Conservation (phyloP, 2,329 filamentous ascomycete species). For the Aspergillus arachidicola region DNA sequence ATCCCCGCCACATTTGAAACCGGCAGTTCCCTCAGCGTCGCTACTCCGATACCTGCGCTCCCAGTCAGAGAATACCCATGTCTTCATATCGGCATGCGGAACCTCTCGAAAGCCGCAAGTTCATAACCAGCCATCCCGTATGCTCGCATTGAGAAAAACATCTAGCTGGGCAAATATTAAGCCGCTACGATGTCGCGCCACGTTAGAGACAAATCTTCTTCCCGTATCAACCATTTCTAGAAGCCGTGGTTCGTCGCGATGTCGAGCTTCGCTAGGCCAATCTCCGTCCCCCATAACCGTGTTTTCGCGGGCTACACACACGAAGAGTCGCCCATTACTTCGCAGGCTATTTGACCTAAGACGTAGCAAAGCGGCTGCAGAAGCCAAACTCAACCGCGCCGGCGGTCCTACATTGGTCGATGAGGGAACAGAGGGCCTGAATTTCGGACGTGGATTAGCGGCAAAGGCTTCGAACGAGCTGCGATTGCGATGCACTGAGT, state of each 20-base stretch:
- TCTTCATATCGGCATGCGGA: slow-evolving; percentile 46
- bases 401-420: slow-evolving; percentile 62
- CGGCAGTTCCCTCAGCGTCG: slow-evolving; percentile 53
- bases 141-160: slow-evolving; percentile 20
- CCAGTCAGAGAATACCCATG: slow-evolving; percentile 64
- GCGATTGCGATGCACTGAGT: slow-evolving; percentile 88
- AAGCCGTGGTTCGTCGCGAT: slow-evolving; percentile 14
- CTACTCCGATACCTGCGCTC: slow-evolving; percentile 73
- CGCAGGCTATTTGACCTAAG: slow-evolving; percentile 41
- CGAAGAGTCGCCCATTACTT: slow-evolving; percentile 37
- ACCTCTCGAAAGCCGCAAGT: slow-evolving; percentile 16
- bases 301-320: slow-evolving; percentile 33
- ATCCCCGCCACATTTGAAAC: slow-evolving; percentile 36
- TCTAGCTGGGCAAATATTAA: slow-evolving; percentile 26
- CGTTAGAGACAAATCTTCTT: slow-evolving; percentile 36
- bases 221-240: slow-evolving; percentile 20
- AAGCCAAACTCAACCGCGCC: slow-evolving; percentile 54
- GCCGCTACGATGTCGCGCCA: slow-evolving; percentile 23
- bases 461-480: slow-evolving; percentile 81
- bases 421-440: slow-evolving; percentile 64
- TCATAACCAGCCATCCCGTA: slow-evolving; percentile 17
- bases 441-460: slow-evolving; percentile 68
- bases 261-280: slow-evolving; percentile 12
- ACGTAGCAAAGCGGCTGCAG: slow-evolving; percentile 30
- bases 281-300: slow-evolving; percentile 12